phyloP scores from a whole-genome alignment of 2,329 filamentous ascomycete species.

The Pseudocercospora musae region DNA sequence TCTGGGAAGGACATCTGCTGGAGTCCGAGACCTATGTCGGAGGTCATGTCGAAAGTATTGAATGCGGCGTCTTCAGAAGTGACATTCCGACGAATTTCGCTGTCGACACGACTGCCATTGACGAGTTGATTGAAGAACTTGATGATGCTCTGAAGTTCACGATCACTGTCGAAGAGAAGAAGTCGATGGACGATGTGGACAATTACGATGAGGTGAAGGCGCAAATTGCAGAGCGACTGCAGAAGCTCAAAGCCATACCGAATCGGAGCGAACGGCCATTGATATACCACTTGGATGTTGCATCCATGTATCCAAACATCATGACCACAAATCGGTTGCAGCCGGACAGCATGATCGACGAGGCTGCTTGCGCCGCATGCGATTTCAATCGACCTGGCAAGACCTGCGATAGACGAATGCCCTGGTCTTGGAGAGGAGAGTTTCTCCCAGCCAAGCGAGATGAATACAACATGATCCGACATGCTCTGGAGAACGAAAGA shows the following conservation, averaged over 20 bases:
- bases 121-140: slow-evolving; percentile 81
- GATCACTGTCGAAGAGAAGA: slow-evolving; percentile 52
- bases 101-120: slow-evolving; percentile 82
- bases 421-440: slow-evolving; percentile 98
- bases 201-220: slow-evolving; percentile 65
- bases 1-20: slow-evolving; percentile 93
- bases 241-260: slow-evolving; percentile 73
- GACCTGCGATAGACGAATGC: slow-evolving; percentile 89
- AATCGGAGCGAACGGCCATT: slow-evolving; percentile 80
- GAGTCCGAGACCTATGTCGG: slow-evolving; percentile 98
- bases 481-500: slow-evolving; percentile 84
- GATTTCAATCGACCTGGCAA: slow-evolving; percentile 98
- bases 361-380: slow-evolving; percentile 93
- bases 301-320: slow-evolving; percentile 99
- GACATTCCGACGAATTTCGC: slow-evolving; percentile 95
- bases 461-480: slow-evolving; percentile 98
- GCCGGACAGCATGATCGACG: slow-evolving; percentile 97
- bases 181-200: slow-evolving; percentile 49
- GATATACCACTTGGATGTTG: slow-evolving; percentile 97
- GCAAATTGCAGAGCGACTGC: slow-evolving; percentile 71
- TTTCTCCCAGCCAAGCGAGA: slow-evolving; percentile 93
- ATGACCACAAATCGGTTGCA: slow-evolving; percentile 99
- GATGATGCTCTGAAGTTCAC: slow-evolving; percentile 88
- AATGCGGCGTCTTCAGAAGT: slow-evolving; percentile 91
- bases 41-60: slow-evolving; percentile 98